Percentiles rank a stretch among this genome's conserved stretches.
Evolutionary conservation across 352 stramenopile genomes (phyloP).

Genomic region (Phytophthora hibernalis): DNA sequence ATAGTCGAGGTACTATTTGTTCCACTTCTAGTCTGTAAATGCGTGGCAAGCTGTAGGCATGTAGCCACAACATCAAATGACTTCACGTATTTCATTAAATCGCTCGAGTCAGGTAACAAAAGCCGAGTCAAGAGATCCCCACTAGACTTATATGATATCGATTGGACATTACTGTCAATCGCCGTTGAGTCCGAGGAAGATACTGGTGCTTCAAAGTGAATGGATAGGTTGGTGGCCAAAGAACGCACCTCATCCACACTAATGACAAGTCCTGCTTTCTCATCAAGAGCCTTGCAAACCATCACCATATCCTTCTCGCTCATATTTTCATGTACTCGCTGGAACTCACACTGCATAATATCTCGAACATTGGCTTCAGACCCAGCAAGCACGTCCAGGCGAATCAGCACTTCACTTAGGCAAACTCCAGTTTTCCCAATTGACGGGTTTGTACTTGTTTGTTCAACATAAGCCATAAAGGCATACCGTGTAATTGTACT

Average conservation of each 20-base stretch:
- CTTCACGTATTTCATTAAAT: constrained; percentile 41
- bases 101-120: constrained; percentile 24
- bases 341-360: constrained; percentile 44
- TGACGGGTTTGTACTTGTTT: constrained; percentile 10
- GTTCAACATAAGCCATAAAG: constrained; percentile 32
- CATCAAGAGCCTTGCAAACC: constrained; percentile 40
- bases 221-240: constrained; percentile 49
- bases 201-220: constrained; percentile 38
- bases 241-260: constrained; percentile 43
- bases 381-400: constrained; percentile 22
- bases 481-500: constrained; percentile 25
- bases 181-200: not conserved
- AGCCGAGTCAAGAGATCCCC: constrained; percentile 47
- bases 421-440: not conserved
- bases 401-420: constrained; percentile 31
- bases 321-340: constrained; percentile 59
- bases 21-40: constrained; percentile 48
- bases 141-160: constrained; percentile 19
- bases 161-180: constrained; percentile 1
- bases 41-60: constrained; percentile 38
- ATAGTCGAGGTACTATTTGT: constrained; percentile 41
- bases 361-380: constrained; percentile 21
- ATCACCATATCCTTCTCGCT: constrained; percentile 30
- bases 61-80: constrained; percentile 38
- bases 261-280: constrained; percentile 36